Evolutionary conservation across 495 filamentous ascomycete species (phyloP), one percentile per base, ranked within the genome.

Genomic region (Aspergillus bertholletiae): DNA sequence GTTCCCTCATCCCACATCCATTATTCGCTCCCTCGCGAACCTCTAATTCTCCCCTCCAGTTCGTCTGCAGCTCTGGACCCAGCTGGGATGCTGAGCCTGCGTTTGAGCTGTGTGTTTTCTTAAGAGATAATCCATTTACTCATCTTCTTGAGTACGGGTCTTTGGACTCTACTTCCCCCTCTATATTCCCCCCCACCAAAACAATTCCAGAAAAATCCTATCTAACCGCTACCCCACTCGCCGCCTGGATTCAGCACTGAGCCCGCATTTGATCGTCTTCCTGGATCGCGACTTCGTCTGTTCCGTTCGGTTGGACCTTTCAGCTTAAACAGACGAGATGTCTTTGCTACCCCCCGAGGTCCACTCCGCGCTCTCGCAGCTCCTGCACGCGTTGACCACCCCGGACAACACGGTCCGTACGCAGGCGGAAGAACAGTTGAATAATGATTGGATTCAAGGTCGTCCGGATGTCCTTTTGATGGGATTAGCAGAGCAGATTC

Each of bases 401-500:
- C 71, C 90, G 60, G 92, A 99, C 77, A 99, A 99, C 72, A 72
- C 73, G 34, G 78, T 88, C 62, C 87, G 95, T 60, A 82, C 86
- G 28, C 84, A 88, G 66, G 92, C 92, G 46, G 95, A 99, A 73
- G 90, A 92, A 46, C 85, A 89, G 67, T 74, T 99, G 55, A 90
- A 88, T 65, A 87, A 84, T 71, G 88, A 92, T 70, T 99, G 94
- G 94, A 85, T 91, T 35, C 78, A 75, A 49, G 79, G 80, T 18
- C 82, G 86, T 39, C 92, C 95, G 32, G 92, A 96, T 59, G 78
- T 94, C 56, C 75, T 97, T 34, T 73, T 99, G 69, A 90, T 96
- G 87, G 95, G 92, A 52, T 73, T 99, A 60, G 90, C 86, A 18
- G 95, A 99, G 72, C 92, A 97, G 73, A 87, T 96, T 62, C 82